Conservation (phyloP, 805 yeast species). For the Sugiyamaella floridensis region DNA sequence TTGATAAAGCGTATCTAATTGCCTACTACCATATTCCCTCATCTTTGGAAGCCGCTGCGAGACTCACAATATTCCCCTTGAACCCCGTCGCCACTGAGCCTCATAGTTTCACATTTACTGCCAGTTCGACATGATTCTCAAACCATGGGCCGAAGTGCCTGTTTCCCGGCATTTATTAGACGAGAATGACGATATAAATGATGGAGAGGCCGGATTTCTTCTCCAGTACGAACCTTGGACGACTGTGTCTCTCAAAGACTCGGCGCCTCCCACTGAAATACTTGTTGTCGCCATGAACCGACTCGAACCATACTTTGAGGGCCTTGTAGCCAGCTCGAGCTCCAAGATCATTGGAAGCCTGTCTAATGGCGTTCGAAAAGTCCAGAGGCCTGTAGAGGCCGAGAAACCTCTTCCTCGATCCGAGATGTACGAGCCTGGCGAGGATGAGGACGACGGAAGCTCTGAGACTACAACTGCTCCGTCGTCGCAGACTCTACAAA, state of each 20-base stretch:
- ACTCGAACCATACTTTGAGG: constrained; percentile 10
- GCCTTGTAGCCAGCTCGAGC: neutral
- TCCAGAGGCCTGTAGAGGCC: neutral
- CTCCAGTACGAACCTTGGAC: constrained; percentile 16
- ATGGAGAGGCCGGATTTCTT: constrained; percentile 8
- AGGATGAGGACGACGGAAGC: constrained; percentile 8
- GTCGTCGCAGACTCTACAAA: neutral
- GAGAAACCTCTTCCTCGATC: neutral
- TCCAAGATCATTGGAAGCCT: neutral
- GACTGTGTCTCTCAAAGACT: neutral
- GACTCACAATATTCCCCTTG: neutral
- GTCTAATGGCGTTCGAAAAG: neutral
- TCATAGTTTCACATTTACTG: too few species aligned
- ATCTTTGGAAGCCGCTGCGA: too few species aligned
- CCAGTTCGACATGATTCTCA: constrained; percentile 11
- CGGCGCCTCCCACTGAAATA: constrained; percentile 1
- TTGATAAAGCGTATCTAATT: too few species aligned
- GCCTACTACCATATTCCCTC: too few species aligned
- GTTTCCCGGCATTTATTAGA: constrained; percentile 48
- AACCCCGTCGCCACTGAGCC: neutral
- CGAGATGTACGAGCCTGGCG: constrained; percentile 14
- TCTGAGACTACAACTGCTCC: constrained; percentile 1
- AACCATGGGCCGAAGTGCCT: constrained; percentile 39
- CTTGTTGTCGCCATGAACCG: constrained; percentile 19
- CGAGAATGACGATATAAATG: constrained; percentile 33